Percentiles rank a stretch among this genome's conserved stretches.
Conservation (phyloP, 768 basidiomycete genomes). For the Pleurotus tuoliensis region DNA sequence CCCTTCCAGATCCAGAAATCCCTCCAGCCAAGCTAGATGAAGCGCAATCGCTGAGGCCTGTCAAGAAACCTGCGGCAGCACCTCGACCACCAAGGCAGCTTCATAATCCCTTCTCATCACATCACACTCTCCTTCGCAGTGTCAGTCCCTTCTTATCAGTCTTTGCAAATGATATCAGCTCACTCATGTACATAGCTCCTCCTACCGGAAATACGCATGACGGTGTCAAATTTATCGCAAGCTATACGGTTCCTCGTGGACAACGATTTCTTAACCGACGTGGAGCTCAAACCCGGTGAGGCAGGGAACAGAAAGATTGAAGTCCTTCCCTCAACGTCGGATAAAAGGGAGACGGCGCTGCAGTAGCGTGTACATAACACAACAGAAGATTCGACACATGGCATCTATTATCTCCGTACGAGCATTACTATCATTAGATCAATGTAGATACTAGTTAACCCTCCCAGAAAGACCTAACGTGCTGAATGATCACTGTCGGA, state of each 20-base stretch:
- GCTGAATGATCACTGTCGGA: slow-evolving; percentile 28
- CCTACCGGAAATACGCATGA: slow-evolving; percentile 80
- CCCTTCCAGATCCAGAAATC: not conserved
- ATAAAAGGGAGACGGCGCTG: too few species aligned
- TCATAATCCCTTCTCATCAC: slow-evolving; percentile 62
- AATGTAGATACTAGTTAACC: slow-evolving; percentile 6
- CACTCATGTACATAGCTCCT: slow-evolving; percentile 50
- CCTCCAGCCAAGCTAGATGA: slow-evolving; percentile 1
- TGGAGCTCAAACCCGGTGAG: slow-evolving; percentile 80
- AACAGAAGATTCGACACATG: not conserved
- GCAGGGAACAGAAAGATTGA: slow-evolving; percentile 61
- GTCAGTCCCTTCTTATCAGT: slow-evolving; percentile 38
- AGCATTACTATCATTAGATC: slow-evolving; percentile 9
- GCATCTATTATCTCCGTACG: not conserved
- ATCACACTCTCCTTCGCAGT: slow-evolving; percentile 73
- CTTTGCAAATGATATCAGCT: slow-evolving; percentile 6
- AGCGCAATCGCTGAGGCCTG: slow-evolving; percentile 1
- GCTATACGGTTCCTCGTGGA: slow-evolving; percentile 87
- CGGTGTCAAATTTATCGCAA: slow-evolving; percentile 89
- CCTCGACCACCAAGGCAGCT: slow-evolving; percentile 46
- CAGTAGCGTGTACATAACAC: not conserved
- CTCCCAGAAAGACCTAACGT: not conserved
- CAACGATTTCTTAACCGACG: slow-evolving; percentile 79
- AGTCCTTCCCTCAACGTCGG: slow-evolving; percentile 33
- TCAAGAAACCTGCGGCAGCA: slow-evolving; percentile 20